Conservation (phyloP, 2,329 filamentous ascomycete genomes). For the Arachnopeziza araneosa region DNA sequence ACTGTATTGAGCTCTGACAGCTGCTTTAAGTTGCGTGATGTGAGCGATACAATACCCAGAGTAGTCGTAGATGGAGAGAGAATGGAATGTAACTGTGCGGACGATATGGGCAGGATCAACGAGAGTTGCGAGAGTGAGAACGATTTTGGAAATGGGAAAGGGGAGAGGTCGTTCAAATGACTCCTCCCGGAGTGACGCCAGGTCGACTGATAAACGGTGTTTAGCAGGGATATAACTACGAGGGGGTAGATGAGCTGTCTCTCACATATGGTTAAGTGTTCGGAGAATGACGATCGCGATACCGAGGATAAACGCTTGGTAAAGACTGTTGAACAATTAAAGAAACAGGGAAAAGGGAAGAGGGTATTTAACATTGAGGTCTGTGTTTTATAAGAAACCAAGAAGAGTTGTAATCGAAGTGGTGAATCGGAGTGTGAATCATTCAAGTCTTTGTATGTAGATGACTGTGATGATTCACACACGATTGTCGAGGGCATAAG, state of each 20-base stretch:
- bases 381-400: not conserved
- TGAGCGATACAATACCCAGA: slow-evolving; percentile 11
- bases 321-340: too few relatives aligned
- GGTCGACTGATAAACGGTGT: not conserved
- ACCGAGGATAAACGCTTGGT: not conserved
- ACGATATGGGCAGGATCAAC: slow-evolving; percentile 9
- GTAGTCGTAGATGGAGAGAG: slow-evolving; percentile 15
- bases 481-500: too few relatives aligned
- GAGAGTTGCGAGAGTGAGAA: slow-evolving; percentile 14
- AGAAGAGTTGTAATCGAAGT: too few relatives aligned
- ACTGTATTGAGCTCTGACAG: slow-evolving; percentile 8
- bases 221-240: not conserved
- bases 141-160: slow-evolving; percentile 11
- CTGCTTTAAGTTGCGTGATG: slow-evolving; percentile 12
- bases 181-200: slow-evolving; percentile 3
- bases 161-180: slow-evolving; percentile 7
- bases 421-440: not conserved
- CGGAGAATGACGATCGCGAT: not conserved
- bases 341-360: not conserved
- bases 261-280: not conserved
- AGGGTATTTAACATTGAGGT: not conserved
- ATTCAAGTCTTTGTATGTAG: not conserved
- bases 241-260: not conserved
- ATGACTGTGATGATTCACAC: too few relatives aligned
- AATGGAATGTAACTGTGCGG: slow-evolving; percentile 12